phyloP scores from a whole-genome alignment of 768 basidiomycete species.

The Tulasnella sp. region DNA sequence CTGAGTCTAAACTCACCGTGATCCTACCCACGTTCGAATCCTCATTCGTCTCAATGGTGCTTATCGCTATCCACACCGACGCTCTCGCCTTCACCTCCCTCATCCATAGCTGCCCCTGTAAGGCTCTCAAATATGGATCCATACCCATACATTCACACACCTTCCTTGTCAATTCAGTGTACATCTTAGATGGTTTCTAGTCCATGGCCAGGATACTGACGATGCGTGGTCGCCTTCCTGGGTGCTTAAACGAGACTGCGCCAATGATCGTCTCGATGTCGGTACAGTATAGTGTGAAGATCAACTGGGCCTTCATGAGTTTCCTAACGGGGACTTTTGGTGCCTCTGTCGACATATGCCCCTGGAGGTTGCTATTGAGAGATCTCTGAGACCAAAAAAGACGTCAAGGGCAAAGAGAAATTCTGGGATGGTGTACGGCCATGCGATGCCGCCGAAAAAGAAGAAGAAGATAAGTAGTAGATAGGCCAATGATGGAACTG shows the following conservation, averaged over 20 bases:
- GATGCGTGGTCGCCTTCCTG: conserved; percentile 45
- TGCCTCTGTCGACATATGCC: conserved; percentile 6
- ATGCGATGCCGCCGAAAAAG: too few relatives aligned
- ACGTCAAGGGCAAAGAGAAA: background rate
- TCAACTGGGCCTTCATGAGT: conserved; percentile 65
- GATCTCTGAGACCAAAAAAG: background rate
- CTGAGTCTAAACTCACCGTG: too few relatives aligned
- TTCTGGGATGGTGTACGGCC: too few relatives aligned
- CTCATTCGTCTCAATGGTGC: conserved; percentile 89
- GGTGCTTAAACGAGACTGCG: background rate
- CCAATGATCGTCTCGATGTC: conserved; percentile 41
- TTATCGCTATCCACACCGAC: conserved; percentile 67
- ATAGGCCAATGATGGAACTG: too few relatives aligned
- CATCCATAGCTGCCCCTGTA: conserved; percentile 51
- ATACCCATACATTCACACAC: conserved; percentile 86
- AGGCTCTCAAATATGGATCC: conserved; percentile 67
- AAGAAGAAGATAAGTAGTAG: too few relatives aligned
- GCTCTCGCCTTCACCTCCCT: conserved; percentile 30
- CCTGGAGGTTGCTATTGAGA: background rate
- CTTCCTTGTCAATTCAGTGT: conserved; percentile 83
- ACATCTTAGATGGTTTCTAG: conserved; percentile 64
- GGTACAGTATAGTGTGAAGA: conserved; percentile 57
- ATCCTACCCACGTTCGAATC: conserved; percentile 79
- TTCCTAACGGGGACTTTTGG: conserved; percentile 30
- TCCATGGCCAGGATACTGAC: conserved; percentile 87